Evolutionary conservation across 140 eudicot species (phyloP).

Genomic region (Anethum foeniculum): DNA sequence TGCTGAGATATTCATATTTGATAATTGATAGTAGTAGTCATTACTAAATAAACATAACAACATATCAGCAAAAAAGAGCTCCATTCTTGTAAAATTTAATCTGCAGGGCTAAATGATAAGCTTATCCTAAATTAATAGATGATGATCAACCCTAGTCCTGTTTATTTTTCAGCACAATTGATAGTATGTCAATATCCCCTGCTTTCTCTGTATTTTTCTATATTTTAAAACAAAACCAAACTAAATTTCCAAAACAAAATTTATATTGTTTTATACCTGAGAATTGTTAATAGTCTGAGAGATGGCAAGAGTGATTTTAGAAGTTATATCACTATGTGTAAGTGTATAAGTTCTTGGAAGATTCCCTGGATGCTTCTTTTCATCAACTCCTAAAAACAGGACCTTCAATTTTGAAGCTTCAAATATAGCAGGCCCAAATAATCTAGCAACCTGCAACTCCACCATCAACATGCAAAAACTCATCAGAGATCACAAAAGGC

Average conservation of each 20-base stretch:
- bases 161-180: too few species aligned
- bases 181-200: conserved; percentile 12
- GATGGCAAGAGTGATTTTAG: conserved; percentile 82
- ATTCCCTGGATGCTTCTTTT: conserved; percentile 73
- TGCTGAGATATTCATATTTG: too few species aligned
- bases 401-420: conserved; percentile 18
- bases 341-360: conserved; percentile 92
- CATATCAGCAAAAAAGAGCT: too few species aligned
- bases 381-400: conserved; percentile 18
- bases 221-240: not conserved
- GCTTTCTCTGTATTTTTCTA: not conserved
- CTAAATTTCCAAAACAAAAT: not conserved
- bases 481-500: not conserved
- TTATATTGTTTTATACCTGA: not conserved
- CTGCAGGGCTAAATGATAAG: too few species aligned
- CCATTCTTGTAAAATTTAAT: too few species aligned
- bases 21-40: too few species aligned
- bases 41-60: too few species aligned
- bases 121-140: too few species aligned
- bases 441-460: conserved; percentile 17
- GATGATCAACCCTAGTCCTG: too few species aligned
- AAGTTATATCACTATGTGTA: conserved; percentile 83
- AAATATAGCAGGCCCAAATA: conserved; percentile 19
- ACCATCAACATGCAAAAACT: not conserved
- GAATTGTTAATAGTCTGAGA: conserved; percentile 13